Percentiles rank a stretch among this genome's conserved stretches.
These are phyloP conservation scores for Ascoidea asiatica DNA, from an alignment of 805 yeast genomes.

Conservation along the genomic window DNA sequence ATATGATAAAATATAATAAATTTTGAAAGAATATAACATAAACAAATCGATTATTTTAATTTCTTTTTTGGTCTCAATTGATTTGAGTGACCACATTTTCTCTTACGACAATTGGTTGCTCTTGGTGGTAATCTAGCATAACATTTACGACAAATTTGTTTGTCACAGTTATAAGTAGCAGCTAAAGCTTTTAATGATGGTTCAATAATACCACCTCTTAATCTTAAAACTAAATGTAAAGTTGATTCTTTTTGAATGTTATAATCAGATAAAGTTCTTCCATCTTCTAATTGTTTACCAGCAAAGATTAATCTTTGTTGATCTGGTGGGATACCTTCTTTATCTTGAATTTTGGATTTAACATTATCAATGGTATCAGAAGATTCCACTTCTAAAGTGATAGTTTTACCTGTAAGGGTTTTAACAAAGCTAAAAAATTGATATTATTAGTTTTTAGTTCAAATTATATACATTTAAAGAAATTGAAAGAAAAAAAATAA, in stretches of 20 bases:
- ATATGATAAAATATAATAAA: no score
- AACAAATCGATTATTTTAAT: background rate
- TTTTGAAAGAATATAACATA: no score
- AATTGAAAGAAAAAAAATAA: no score
- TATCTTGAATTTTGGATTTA: constrained; percentile 97
- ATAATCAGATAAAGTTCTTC: constrained; percentile 98
- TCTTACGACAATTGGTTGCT: constrained; percentile 99
- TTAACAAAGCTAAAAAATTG: constrained; percentile 45
- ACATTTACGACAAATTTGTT: constrained; percentile 98
- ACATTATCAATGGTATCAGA: constrained; percentile 98
- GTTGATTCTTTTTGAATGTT: constrained; percentile 99
- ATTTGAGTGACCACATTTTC: constrained; percentile 99
- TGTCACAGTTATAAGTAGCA: constrained; percentile 99
- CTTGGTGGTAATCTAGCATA: constrained; percentile 99
- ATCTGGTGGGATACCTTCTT: constrained; percentile 99
- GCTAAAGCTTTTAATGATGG: constrained; percentile 99
- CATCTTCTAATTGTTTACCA: constrained; percentile 99
- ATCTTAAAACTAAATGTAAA: constrained; percentile 87
- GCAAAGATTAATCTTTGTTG: constrained; percentile 99
- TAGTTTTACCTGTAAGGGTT: constrained; percentile 84
- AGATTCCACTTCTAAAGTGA: constrained; percentile 97
- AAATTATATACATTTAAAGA: background rate
- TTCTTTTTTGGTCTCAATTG: constrained; percentile 99
- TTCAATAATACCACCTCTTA: constrained; percentile 99
- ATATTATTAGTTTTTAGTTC: no score